Base-by-base conservation (phyloP, 108 stramenopile genomes). In the Nitzschia inconspicua region DNA sequence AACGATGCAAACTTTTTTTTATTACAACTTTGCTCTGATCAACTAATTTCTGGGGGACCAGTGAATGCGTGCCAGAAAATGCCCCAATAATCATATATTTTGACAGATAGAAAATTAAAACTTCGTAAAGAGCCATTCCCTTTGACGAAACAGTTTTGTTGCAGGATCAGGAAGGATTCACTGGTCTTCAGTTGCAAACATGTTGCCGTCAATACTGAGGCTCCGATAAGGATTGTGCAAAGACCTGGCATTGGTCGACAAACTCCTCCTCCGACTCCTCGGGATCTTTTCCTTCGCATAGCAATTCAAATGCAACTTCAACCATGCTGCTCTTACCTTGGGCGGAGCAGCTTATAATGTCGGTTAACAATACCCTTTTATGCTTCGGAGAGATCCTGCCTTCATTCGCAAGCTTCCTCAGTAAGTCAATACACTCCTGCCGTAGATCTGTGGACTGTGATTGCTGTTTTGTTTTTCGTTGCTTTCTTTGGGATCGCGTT, bases 251-350 rank as follows among this genome's bases (percentile, higher is more conserved):
- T 65, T 91, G 90, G 32, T 91, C 90, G 5, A 84, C 80, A 68
- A 91, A 91, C n/a, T 91, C 90, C 68, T 86, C 85, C 52, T 88
- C 80, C 23, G 82, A 86, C 29, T 73, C 73, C 39, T 77, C 73
- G 19, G 59, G 43, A 20, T 63, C 58, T 19, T 22, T 44, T 40
- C n/a, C 42, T 32, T 60, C 63, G 51, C 79, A 85, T 35, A 91
- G 57, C 40, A 91, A 57, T 42, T 85, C 84, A 44, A 79, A 91
- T 2, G 86, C 90, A 40, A 84, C 78, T 66, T 88, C 90, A 42
- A 91, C 84, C 80, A 88, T 70, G 57, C 84, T 86, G 0, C 63
- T 63, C 25, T 88, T 83, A 3, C 86, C 84, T 50, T 72, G 75
- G 9, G 84, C 78, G 2, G 82, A 81, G 26, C 79, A 83, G 34